phyloP scores from a whole-genome alignment of 768 basidiomycete genomes.

The Peribolospora kevripleyi region DNA sequence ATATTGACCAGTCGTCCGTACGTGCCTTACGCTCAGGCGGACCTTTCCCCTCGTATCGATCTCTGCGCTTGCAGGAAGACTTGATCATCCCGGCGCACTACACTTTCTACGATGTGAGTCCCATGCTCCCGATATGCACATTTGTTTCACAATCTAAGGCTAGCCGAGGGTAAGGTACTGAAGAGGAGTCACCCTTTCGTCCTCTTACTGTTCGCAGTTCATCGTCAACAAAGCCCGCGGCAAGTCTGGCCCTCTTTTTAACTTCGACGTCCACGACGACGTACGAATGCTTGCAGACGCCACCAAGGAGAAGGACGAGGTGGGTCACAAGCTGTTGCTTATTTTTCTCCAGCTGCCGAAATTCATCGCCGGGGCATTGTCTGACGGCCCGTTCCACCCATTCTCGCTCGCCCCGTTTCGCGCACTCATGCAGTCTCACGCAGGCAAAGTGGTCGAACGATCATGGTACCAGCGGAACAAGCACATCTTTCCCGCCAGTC shows the following conservation, averaged over 20 bases:
- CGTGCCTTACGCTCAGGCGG: background rate
- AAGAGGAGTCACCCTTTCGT: background rate
- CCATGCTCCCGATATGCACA: too few relatives aligned
- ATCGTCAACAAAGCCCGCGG: slow-evolving; percentile 95
- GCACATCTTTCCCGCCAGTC: slow-evolving; percentile 86
- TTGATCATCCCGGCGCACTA: slow-evolving; percentile 96
- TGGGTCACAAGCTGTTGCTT: slow-evolving; percentile 14
- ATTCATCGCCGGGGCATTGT: background rate
- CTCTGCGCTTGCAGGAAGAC: slow-evolving; percentile 42
- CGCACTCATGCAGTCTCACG: slow-evolving; percentile 30
- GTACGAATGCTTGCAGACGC: slow-evolving; percentile 83
- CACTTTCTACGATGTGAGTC: slow-evolving; percentile 55
- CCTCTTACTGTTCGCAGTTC: slow-evolving; percentile 25
- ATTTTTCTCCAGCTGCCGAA: background rate
- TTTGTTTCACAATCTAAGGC: background rate
- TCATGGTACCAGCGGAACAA: slow-evolving; percentile 90
- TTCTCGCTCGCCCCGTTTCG: background rate
- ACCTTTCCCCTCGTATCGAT: slow-evolving; percentile 1
- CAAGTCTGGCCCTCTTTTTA: slow-evolving; percentile 92
- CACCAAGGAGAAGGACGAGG: slow-evolving; percentile 90
- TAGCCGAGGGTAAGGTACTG: background rate
- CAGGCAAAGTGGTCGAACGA: slow-evolving; percentile 91
- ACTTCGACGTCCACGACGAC: slow-evolving; percentile 97
- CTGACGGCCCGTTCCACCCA: background rate
- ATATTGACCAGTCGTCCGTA: background rate